These are phyloP conservation scores for Combretum micranthum DNA, from an alignment of 345 rosid species.

Conservation along the genomic window DNA sequence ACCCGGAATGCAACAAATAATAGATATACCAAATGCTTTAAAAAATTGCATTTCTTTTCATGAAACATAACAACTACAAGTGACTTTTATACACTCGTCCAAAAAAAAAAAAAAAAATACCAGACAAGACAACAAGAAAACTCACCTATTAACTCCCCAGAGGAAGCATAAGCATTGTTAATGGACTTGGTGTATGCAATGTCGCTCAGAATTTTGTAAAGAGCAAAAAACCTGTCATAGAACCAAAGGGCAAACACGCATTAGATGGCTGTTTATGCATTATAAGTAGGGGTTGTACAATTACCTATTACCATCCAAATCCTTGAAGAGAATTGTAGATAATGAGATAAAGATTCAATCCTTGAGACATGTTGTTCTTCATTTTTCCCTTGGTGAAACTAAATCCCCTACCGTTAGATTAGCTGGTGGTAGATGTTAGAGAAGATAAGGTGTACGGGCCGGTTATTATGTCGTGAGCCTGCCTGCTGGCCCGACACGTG, in stretches of 20 bases:
- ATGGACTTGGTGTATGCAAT: conserved; percentile 29
- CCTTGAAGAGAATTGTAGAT: conserved; percentile 71
- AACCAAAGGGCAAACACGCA: background rate
- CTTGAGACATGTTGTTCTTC: conserved; percentile 22
- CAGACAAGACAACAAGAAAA: background rate
- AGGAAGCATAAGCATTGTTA: conserved; percentile 49
- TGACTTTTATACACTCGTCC: background rate
- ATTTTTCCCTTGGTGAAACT: too few relatives aligned
- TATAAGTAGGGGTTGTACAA: background rate
- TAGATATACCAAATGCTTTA: too few relatives aligned
- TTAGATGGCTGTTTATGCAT: background rate
- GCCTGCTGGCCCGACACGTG: too few relatives aligned
- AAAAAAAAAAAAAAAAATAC: too few relatives aligned
- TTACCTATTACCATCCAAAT: conserved; percentile 38
- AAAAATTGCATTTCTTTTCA: too few relatives aligned
- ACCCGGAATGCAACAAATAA: too few relatives aligned
- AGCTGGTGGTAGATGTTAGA: background rate
- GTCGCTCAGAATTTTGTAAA: conserved; percentile 31
- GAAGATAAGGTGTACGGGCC: background rate
- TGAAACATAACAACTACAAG: background rate
- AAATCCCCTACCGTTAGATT: background rate
- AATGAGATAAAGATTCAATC: conserved; percentile 49
- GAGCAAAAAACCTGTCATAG: conserved; percentile 39
- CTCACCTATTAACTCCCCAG: conserved; percentile 64
- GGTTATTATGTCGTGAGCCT: background rate